Conservation (phyloP, 768 basidiomycete species). For the Xanthoconium stramineum region DNA sequence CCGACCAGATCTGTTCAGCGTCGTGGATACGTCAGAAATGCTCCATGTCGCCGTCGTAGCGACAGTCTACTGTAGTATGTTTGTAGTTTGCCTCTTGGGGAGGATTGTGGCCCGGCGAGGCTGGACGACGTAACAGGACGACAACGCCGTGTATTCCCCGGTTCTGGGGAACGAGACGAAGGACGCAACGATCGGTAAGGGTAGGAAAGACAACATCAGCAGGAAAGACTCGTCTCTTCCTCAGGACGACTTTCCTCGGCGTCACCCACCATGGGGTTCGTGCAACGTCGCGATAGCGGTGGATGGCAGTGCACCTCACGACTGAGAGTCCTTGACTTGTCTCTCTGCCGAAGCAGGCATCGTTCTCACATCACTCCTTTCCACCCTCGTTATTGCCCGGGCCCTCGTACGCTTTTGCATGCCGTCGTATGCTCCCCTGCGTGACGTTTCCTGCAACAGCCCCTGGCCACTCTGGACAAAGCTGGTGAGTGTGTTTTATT, state of each 20-base stretch:
- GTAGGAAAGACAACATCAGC: too few relatives aligned
- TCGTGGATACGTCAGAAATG: too few relatives aligned
- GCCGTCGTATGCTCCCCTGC: conserved; percentile 24
- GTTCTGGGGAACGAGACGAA: too few relatives aligned
- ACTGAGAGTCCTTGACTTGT: conserved; percentile 66
- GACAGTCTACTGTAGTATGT: too few relatives aligned
- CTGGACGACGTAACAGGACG: too few relatives aligned
- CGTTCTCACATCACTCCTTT: conserved; percentile 53
- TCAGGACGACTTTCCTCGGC: not conserved
- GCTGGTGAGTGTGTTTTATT: conserved; percentile 53
- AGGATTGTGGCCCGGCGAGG: too few relatives aligned
- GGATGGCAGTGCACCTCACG: conserved; percentile 51
- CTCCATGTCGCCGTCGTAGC: too few relatives aligned
- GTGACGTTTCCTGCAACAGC: conserved; percentile 46
- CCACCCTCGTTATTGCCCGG: conserved; percentile 41
- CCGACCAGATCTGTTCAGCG: too few relatives aligned
- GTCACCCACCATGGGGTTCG: conserved; percentile 31
- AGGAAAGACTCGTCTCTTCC: too few relatives aligned
- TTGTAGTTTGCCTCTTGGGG: too few relatives aligned
- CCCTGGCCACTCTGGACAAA: conserved; percentile 55
- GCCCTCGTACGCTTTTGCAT: conserved; percentile 38
- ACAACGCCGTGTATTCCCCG: too few relatives aligned
- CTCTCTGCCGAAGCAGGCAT: conserved; percentile 78
- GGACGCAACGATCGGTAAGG: too few relatives aligned
- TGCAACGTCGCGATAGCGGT: conserved; percentile 43